phyloP scores from a whole-genome alignment of 305 asterid species.

The Coffea humblotiana region DNA sequence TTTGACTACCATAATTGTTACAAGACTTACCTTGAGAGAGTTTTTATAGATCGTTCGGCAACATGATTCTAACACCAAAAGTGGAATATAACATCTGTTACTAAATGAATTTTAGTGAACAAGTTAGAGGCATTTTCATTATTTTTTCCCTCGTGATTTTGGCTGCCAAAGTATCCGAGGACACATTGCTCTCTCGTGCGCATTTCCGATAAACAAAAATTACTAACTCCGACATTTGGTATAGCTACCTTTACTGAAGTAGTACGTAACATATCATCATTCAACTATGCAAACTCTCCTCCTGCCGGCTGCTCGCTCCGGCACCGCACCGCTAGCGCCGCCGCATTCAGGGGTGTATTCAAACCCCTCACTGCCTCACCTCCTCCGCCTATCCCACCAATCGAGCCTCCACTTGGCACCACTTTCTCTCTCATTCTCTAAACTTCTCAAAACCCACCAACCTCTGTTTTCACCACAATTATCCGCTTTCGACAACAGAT shows the following conservation, averaged over 20 bases:
- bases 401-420: constrained; percentile 17
- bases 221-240: background rate
- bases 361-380: constrained; percentile 19
- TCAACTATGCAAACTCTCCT: constrained; percentile 74
- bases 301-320: constrained; percentile 73
- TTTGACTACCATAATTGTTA: too few species aligned
- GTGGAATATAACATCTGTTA: too few species aligned
- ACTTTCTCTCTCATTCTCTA: constrained; percentile 28
- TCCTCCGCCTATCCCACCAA: constrained; percentile 25
- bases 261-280: background rate
- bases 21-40: too few species aligned
- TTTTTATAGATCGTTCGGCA: too few species aligned
- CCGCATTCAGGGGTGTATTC: constrained; percentile 30
- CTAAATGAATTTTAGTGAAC: too few species aligned
- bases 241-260: background rate
- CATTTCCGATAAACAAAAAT: too few species aligned
- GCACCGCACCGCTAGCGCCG: constrained; percentile 44
- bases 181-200: too few species aligned
- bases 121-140: too few species aligned
- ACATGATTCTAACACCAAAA: too few species aligned
- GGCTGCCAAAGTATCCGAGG: too few species aligned
- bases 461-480: constrained; percentile 41
- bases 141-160: too few species aligned
- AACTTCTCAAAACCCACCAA: constrained; percentile 29
- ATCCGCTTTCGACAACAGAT: constrained; percentile 27